Evolutionary conservation across 2,329 filamentous ascomycete genomes (phyloP).

Genomic region (Apiospora rasikravindrae): DNA sequence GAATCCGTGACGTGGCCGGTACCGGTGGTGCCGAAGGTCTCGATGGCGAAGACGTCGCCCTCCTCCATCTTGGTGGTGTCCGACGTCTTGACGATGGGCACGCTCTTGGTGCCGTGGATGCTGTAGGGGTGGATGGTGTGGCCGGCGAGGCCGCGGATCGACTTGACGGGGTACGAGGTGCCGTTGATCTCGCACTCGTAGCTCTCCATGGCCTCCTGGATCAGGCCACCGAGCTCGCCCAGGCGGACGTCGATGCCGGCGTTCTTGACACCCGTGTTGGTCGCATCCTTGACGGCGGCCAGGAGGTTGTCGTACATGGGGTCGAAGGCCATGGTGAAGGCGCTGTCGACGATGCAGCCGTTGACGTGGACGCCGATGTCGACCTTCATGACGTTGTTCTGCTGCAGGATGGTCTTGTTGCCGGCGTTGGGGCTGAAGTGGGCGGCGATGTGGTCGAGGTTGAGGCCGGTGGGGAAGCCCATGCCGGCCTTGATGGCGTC

Average conservation of each 20-base stretch:
- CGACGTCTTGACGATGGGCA: conserved; percentile 88
- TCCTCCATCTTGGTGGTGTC: conserved; percentile 98
- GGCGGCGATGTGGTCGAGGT: conserved; percentile 83
- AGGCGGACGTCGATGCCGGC: conserved; percentile 92
- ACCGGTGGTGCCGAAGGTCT: conserved; percentile 94
- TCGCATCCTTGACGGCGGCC: conserved; percentile 74
- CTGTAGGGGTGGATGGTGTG: conserved; percentile 89
- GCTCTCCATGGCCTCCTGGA: conserved; percentile 92
- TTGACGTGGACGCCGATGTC: conserved; percentile 84
- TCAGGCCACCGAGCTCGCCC: conserved; percentile 80
- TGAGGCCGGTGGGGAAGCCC: conserved; percentile 85
- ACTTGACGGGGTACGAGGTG: conserved; percentile 78
- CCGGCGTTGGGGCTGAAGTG: conserved; percentile 89
- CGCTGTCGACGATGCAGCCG: conserved; percentile 80
- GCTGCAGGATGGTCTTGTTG: conserved; percentile 75
- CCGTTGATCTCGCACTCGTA: conserved; percentile 87
- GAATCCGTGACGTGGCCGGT: conserved; percentile 88
- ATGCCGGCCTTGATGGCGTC: conserved; percentile 81
- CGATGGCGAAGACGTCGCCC: conserved; percentile 92
- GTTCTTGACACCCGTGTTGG: conserved; percentile 86
- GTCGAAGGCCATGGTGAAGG: conserved; percentile 80
- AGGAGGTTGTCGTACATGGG: conserved; percentile 77
- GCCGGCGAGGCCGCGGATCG: conserved; percentile 85
- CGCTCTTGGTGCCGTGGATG: conserved; percentile 92
- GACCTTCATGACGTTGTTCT: conserved; percentile 81